phyloP scores from a whole-genome alignment of 495 filamentous ascomycete genomes.

The Barbatosphaeria neglecta region DNA sequence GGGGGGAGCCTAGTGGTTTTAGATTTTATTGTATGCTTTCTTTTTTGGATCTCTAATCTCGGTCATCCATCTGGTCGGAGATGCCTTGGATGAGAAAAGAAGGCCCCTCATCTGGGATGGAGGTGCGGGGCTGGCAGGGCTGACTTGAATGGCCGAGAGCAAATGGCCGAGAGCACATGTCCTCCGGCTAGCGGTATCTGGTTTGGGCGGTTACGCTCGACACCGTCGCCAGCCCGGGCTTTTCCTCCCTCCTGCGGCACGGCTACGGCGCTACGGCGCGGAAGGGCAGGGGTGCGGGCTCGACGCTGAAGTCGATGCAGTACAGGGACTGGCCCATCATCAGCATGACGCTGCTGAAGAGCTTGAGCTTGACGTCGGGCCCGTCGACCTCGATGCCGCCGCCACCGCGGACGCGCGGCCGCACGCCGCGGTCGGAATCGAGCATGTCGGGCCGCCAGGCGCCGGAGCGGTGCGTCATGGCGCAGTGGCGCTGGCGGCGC shows the following conservation, averaged over 20 bases:
- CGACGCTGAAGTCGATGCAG: not conserved
- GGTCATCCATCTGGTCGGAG: no score
- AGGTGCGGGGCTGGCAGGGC: no score
- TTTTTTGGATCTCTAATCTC: no score
- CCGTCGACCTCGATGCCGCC: not conserved
- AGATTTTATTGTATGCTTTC: no score
- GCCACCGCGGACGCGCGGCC: not conserved
- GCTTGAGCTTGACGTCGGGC: not conserved
- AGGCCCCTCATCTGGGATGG: no score
- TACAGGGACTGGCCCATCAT: not conserved
- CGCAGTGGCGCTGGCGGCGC: not conserved
- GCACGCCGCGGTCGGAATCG: not conserved
- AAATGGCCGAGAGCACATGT: no score
- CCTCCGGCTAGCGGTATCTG: no score
- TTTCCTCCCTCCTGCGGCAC: not conserved
- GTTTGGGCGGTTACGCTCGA: no score
- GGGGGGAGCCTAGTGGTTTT: not conserved
- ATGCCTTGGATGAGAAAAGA: no score
- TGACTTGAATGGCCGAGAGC: no score
- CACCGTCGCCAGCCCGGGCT: no score
- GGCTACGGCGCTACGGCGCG: not conserved
- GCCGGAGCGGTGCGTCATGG: not conserved
- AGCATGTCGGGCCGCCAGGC: not conserved
- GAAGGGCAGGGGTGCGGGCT: not conserved
- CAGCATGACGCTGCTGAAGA: not conserved